phyloP scores from a whole-genome alignment of 169 alveolate genomes.

The Eimeria falciformis region DNA sequence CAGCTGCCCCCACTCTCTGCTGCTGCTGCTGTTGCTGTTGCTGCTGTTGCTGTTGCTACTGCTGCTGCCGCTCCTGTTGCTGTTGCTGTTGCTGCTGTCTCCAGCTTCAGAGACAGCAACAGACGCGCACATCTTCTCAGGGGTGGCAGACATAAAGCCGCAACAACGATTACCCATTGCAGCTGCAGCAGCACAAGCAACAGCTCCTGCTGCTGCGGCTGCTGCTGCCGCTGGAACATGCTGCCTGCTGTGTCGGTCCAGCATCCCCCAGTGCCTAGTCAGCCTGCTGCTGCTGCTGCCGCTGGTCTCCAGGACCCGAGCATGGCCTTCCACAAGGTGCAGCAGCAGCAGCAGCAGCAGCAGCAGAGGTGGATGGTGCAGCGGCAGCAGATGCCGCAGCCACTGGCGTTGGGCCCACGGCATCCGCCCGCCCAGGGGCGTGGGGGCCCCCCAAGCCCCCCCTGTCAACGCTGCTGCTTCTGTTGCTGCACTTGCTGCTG shows the following conservation, averaged over 20 bases:
- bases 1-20: constrained; percentile 2
- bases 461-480: too few species aligned
- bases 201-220: not conserved
- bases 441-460: too few species aligned
- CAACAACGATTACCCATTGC: not conserved
- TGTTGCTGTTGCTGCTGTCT: not conserved
- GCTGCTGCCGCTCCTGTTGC: constrained; percentile 1
- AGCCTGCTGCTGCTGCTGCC: constrained; percentile 31
- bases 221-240: not conserved
- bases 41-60: not conserved
- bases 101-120: not conserved
- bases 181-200: not conserved
- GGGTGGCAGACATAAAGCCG: too few species aligned
- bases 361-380: not conserved
- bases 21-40: constrained; percentile 16
- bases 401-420: not conserved
- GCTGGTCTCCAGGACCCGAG: not conserved
- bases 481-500: not conserved
- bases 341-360: not conserved
- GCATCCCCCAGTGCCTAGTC: too few species aligned
- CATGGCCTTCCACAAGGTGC: not conserved
- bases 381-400: not conserved
- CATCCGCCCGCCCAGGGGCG: not conserved
- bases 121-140: too few species aligned
- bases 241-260: not conserved